Conservation (phyloP, 495 filamentous ascomycete genomes). For the Xylaria cubensis region DNA sequence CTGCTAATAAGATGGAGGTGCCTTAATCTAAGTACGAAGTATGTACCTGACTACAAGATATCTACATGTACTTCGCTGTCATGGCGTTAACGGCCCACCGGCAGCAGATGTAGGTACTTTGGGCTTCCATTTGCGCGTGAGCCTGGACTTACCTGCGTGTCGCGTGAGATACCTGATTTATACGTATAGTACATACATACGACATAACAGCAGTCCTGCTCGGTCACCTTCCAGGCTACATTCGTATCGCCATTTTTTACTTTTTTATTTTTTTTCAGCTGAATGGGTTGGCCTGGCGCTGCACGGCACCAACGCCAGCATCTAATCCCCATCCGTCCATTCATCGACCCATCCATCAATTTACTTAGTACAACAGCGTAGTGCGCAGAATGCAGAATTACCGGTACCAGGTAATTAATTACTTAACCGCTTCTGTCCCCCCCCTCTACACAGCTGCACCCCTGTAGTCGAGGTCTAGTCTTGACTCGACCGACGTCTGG, state of each 20-base stretch:
- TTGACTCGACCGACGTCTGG: constrained; percentile 14
- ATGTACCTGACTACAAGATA: background rate
- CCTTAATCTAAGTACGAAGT: background rate
- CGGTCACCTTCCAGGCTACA: background rate
- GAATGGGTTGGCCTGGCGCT: background rate
- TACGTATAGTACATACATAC: no score
- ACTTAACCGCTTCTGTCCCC: constrained; percentile 17
- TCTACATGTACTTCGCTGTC: background rate
- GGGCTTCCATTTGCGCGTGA: background rate
- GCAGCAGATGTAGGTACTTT: background rate
- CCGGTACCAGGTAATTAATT: background rate
- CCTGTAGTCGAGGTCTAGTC: background rate
- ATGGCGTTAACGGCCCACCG: background rate
- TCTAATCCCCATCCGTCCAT: constrained; percentile 12
- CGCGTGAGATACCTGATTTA: no score
- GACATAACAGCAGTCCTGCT: background rate
- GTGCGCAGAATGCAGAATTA: background rate
- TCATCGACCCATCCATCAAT: constrained; percentile 11
- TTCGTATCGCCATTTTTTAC: background rate
- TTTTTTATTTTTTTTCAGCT: constrained; percentile 3
- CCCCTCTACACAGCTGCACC: background rate
- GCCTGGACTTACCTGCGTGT: background rate
- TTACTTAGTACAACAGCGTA: background rate
- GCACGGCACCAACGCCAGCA: background rate
- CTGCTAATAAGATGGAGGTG: no score